A percentile compares a stretch with the other conserved stretches of the same genome.
Evolutionary conservation across 768 basidiomycete genomes (phyloP).

Genomic region (Boletales sp.): DNA sequence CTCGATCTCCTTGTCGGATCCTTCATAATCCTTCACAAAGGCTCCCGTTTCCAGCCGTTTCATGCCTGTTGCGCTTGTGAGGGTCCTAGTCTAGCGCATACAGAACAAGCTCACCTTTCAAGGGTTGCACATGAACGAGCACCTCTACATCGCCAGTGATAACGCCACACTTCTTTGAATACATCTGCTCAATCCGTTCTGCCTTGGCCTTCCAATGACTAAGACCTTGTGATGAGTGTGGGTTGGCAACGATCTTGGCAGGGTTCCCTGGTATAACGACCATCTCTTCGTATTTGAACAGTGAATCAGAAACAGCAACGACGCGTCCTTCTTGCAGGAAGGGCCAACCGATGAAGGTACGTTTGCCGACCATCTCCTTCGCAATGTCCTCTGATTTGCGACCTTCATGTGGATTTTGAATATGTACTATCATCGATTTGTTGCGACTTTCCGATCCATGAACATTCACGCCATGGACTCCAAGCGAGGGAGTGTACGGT

Average conservation of each 20-base stretch:
- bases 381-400: conserved; percentile 73
- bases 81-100: background rate
- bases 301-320: conserved; percentile 77
- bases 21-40: conserved; percentile 93
- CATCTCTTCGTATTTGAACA: conserved; percentile 83
- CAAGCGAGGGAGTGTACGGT: conserved; percentile 71
- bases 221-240: conserved; percentile 68
- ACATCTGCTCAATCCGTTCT: conserved; percentile 75
- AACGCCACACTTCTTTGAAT: conserved; percentile 88
- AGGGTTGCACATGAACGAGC: conserved; percentile 81
- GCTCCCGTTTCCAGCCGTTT: conserved; percentile 87
- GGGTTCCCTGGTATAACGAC: conserved; percentile 47
- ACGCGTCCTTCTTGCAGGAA: conserved; percentile 92
- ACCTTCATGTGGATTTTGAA: conserved; percentile 70
- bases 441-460: conserved; percentile 89
- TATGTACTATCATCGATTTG: conserved; percentile 89
- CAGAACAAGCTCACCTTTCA: conserved; percentile 64
- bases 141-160: conserved; percentile 79
- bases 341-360: conserved; percentile 87
- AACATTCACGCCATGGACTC: conserved; percentile 87
- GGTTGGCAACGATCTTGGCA: conserved; percentile 61
- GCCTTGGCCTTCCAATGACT: conserved; percentile 77
- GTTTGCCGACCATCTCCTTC: conserved; percentile 65
- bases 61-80: conserved; percentile 53
- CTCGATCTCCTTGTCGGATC: conserved; percentile 73